A percentile compares a stretch with the other conserved stretches of the same genome.
These are phyloP conservation scores for Magnaporthiopsis rhizophila DNA, from an alignment of 2,329 filamentous ascomycete species.

Conservation along the genomic window DNA sequence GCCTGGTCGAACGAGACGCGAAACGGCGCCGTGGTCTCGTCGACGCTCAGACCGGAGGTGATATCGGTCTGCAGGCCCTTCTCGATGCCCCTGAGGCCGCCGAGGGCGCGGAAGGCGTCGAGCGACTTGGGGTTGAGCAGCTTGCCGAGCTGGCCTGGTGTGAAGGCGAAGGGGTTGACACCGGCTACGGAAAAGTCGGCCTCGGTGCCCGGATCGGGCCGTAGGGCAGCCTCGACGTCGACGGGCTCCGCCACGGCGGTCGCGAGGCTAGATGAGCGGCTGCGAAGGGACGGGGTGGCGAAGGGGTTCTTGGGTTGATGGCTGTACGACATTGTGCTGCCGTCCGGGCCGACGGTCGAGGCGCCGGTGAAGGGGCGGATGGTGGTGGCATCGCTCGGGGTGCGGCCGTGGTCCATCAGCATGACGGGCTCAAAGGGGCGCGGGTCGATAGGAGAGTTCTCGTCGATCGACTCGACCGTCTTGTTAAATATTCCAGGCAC, in stretches of 20 bases:
- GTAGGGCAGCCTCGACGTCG: slow-evolving; percentile 47
- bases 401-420: slow-evolving; percentile 2
- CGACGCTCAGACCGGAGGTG: slow-evolving; percentile 58
- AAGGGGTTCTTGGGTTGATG: slow-evolving; percentile 16
- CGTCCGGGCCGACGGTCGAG: slow-evolving; percentile 11
- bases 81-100: slow-evolving; percentile 64
- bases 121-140: slow-evolving; percentile 73
- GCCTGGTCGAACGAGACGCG: slow-evolving; percentile 3
- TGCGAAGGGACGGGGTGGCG: background rate
- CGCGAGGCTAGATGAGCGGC: slow-evolving; percentile 1
- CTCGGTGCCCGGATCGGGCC: slow-evolving; percentile 64
- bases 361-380: slow-evolving; percentile 4
- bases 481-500: slow-evolving; percentile 55
- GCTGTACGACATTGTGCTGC: slow-evolving; percentile 16
- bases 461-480: slow-evolving; percentile 10
- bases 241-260: slow-evolving; percentile 1
- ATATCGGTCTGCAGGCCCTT: slow-evolving; percentile 63
- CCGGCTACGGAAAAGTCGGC: slow-evolving; percentile 54
- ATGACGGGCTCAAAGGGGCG: background rate
- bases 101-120: slow-evolving; percentile 65
- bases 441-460: slow-evolving; percentile 3
- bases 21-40: slow-evolving; percentile 40
- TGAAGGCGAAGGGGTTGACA: slow-evolving; percentile 65
- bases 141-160: slow-evolving; percentile 66
- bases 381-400: background rate